These are phyloP conservation scores for Alisma plantagoaquatica DNA, from an alignment of 106 monocot genomes.

Conservation along the genomic window DNA sequence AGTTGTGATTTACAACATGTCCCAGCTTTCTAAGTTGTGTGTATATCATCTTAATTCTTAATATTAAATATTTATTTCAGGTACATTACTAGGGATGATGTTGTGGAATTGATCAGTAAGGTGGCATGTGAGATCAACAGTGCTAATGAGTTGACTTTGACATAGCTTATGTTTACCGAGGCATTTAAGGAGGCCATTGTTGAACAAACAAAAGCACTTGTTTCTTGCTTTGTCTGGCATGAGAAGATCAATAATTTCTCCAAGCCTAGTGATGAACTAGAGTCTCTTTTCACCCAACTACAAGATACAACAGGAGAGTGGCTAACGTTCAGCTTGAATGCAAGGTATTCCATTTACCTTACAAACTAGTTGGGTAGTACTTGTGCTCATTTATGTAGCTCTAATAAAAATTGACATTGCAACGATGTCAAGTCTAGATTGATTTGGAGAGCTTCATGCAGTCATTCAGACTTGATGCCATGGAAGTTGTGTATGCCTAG, in stretches of 20 bases:
- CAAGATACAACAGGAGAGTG: conserved; percentile 91
- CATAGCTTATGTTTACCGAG: conserved; percentile 87
- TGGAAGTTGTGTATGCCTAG: conserved; percentile 97
- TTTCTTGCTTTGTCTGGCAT: conserved; percentile 99
- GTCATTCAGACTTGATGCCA: conserved; percentile 79
- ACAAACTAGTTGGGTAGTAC: neutral
- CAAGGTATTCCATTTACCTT: conserved; percentile 41
- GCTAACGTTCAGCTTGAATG: conserved; percentile 90
- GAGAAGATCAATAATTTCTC: conserved; percentile 76
- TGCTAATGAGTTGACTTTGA: conserved; percentile 86
- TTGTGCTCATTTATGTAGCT: neutral
- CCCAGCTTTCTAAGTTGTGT: no score
- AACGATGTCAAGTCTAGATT: conserved; percentile 53
- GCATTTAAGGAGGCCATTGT: conserved; percentile 58
- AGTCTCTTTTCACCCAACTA: conserved; percentile 64
- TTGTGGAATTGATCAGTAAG: conserved; percentile 85
- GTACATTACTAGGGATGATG: conserved; percentile 82
- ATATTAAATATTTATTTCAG: no score
- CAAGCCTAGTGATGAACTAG: conserved; percentile 84
- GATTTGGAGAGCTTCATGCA: conserved; percentile 76
- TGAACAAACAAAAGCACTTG: conserved; percentile 80
- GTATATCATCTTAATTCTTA: no score
- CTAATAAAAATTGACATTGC: neutral
- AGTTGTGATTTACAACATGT: no score
- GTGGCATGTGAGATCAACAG: conserved; percentile 89